Evolutionary conservation across 352 stramenopile species (phyloP).

Genomic region (Phytopythium kandeliae): DNA sequence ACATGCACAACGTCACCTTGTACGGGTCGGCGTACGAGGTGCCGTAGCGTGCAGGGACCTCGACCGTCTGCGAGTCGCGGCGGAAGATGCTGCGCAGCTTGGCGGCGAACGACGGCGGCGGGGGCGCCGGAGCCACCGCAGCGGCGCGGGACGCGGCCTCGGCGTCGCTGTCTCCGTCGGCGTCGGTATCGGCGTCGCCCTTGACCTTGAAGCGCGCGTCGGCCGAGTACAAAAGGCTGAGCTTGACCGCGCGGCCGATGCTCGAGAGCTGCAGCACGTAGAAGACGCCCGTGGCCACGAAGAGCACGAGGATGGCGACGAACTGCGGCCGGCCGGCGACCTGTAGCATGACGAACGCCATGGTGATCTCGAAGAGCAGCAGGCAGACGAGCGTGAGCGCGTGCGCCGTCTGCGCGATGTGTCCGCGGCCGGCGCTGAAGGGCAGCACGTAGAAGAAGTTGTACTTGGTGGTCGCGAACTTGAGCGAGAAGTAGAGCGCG

Average conservation of each 20-base stretch:
- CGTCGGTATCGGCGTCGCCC: not conserved
- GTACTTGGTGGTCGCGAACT: slow-evolving; percentile 71
- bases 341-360: slow-evolving; percentile 71
- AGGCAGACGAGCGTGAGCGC: slow-evolving; percentile 62
- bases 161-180: no score
- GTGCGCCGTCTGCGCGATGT: slow-evolving; percentile 58
- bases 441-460: slow-evolving; percentile 77
- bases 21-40: slow-evolving; percentile 68
- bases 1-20: slow-evolving; percentile 66
- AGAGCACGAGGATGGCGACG: slow-evolving; percentile 49
- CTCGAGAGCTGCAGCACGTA: slow-evolving; percentile 49
- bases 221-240: not conserved
- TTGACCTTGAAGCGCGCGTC: slow-evolving; percentile 4
- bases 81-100: slow-evolving; percentile 31
- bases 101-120: not conserved
- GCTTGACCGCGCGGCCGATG: slow-evolving; percentile 5
- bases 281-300: slow-evolving; percentile 31
- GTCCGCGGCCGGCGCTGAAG: slow-evolving; percentile 55
- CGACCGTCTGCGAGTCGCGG: slow-evolving; percentile 30
- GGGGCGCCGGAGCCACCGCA: slow-evolving; percentile 3
- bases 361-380: slow-evolving; percentile 64
- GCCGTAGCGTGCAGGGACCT: slow-evolving; percentile 18
- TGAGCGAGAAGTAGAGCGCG: slow-evolving; percentile 79
- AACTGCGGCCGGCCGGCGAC: slow-evolving; percentile 49
- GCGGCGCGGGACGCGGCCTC: not conserved